Percentiles rank a stretch among this genome's conserved stretches.
phyloP scores from a whole-genome alignment of 805 yeast genomes.

The Pachysolen tannophilus region DNA sequence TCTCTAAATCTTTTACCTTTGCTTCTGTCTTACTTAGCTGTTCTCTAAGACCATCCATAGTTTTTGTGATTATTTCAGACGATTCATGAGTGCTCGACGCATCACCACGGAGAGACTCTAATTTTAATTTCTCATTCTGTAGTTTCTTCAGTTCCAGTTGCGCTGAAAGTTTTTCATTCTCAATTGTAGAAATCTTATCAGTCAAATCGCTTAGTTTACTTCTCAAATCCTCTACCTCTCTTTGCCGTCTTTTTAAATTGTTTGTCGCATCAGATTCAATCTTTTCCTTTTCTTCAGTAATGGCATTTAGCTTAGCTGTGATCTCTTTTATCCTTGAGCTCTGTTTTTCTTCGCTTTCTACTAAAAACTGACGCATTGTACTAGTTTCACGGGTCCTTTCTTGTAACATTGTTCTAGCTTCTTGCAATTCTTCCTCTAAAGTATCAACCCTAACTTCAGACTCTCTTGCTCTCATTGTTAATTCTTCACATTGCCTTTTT shows the following conservation, averaged over 20 bases:
- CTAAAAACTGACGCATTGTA: conserved; percentile 58
- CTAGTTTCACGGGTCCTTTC: conserved; percentile 77
- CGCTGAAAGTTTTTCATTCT: conserved; percentile 18
- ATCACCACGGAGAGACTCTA: neutral
- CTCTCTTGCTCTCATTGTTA: conserved; percentile 61
- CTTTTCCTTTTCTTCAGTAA: conserved; percentile 54
- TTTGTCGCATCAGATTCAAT: conserved; percentile 46
- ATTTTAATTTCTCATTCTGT: neutral
- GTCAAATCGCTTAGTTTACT: conserved; percentile 32
- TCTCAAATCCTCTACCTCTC: conserved; percentile 60
- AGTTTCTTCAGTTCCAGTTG: conserved; percentile 4
- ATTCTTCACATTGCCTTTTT: conserved; percentile 67
- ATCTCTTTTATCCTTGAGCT: conserved; percentile 46
- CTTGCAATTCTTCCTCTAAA: conserved; percentile 77
- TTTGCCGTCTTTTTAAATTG: conserved; percentile 43
- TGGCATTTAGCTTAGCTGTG: conserved; percentile 38
- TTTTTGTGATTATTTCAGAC: conserved; percentile 2
- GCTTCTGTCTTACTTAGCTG: conserved; percentile 43
- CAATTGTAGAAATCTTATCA: conserved; percentile 19
- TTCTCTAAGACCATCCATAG: conserved; percentile 28
- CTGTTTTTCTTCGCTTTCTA: conserved; percentile 59
- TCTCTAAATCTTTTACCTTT: conserved; percentile 49
- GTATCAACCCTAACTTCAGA: conserved; percentile 50
- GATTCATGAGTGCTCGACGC: neutral
- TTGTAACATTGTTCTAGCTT: conserved; percentile 61